Evolutionary conservation across 2,329 filamentous ascomycete species (phyloP).

Genomic region (Alternaria ventricosa): DNA sequence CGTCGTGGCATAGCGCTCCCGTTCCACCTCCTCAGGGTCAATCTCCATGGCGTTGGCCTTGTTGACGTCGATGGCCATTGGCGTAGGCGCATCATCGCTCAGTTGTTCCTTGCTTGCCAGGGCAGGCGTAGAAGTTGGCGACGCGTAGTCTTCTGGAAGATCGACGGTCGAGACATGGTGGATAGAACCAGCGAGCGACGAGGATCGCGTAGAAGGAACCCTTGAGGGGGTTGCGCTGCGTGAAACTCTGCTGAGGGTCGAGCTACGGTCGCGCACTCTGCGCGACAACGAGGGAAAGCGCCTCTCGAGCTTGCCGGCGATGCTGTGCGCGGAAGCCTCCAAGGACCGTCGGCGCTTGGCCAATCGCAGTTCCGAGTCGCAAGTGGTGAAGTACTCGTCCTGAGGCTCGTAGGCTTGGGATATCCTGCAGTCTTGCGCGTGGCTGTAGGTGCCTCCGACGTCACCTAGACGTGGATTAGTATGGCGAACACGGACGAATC

Average conservation of each 20-base stretch:
- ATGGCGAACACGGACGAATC: slow-evolving; percentile 15
- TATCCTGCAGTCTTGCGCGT: slow-evolving; percentile 52
- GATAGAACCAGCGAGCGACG: slow-evolving; percentile 72
- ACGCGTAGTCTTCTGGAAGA: slow-evolving; percentile 40
- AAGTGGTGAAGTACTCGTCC: slow-evolving; percentile 66
- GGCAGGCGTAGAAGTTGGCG: slow-evolving; percentile 29
- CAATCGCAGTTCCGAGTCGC: slow-evolving; percentile 63
- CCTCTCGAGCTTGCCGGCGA: slow-evolving; percentile 70
- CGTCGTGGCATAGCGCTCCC: slow-evolving; percentile 74
- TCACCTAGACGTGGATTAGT: slow-evolving; percentile 59
- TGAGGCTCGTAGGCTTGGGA: slow-evolving; percentile 67
- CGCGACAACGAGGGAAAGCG: slow-evolving; percentile 63
- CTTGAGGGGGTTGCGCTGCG: slow-evolving; percentile 59
- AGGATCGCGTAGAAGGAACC: slow-evolving; percentile 74
- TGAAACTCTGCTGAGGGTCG: slow-evolving; percentile 41
- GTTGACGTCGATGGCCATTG: slow-evolving; percentile 44
- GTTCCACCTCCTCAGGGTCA: slow-evolving; percentile 56
- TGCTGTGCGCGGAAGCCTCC: slow-evolving; percentile 66
- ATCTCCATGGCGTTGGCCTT: slow-evolving; percentile 57
- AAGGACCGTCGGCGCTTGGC: slow-evolving; percentile 64
- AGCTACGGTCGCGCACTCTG: slow-evolving; percentile 61
- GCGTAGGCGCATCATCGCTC: slow-evolving; percentile 35
- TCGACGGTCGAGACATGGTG: slow-evolving; percentile 53
- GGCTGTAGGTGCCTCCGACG: slow-evolving; percentile 60
- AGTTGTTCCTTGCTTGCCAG: slow-evolving; percentile 45